Conservation (phyloP, 495 filamentous ascomycete species). For the Darksidea phi region DNA sequence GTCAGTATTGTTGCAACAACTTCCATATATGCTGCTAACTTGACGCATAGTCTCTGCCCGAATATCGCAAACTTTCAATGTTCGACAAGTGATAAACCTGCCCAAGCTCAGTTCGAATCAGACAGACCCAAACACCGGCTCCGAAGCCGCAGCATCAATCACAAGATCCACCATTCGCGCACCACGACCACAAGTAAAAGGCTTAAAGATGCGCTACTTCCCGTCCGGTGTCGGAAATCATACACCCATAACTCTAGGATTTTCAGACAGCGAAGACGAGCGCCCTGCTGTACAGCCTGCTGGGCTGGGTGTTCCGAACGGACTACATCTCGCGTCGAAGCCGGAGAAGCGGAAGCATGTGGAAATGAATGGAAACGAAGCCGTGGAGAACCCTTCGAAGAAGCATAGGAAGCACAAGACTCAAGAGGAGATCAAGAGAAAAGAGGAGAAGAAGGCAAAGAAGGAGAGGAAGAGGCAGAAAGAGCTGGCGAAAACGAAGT, state of each 20-base stretch:
- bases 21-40: not conserved
- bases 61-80: slow-evolving; percentile 29
- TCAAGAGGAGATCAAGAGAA: slow-evolving; percentile 4
- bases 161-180: slow-evolving; percentile 39
- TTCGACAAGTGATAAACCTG: slow-evolving; percentile 40
- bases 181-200: slow-evolving; percentile 55
- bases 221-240: slow-evolving; percentile 53
- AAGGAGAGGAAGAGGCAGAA: slow-evolving; percentile 29
- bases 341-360: slow-evolving; percentile 33
- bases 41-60: slow-evolving; percentile 9
- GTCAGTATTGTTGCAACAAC: slow-evolving; percentile 4
- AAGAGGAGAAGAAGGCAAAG: slow-evolving; percentile 19
- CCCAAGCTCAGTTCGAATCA: slow-evolving; percentile 40
- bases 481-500: slow-evolving; percentile 13
- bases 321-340: not conserved
- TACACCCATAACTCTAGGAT: slow-evolving; percentile 51
- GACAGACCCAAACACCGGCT: slow-evolving; percentile 38
- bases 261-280: slow-evolving; percentile 45
- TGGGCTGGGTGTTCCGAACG: slow-evolving; percentile 18
- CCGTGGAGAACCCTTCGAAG: slow-evolving; percentile 17
- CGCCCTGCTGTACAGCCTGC: slow-evolving; percentile 32
- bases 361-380: slow-evolving; percentile 9
- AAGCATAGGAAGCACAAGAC: slow-evolving; percentile 35
- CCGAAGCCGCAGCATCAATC: slow-evolving; percentile 46
- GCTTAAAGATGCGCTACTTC: slow-evolving; percentile 60